Conservation (phyloP, 257 asterid species). For the Nicotiana benthamiana region DNA sequence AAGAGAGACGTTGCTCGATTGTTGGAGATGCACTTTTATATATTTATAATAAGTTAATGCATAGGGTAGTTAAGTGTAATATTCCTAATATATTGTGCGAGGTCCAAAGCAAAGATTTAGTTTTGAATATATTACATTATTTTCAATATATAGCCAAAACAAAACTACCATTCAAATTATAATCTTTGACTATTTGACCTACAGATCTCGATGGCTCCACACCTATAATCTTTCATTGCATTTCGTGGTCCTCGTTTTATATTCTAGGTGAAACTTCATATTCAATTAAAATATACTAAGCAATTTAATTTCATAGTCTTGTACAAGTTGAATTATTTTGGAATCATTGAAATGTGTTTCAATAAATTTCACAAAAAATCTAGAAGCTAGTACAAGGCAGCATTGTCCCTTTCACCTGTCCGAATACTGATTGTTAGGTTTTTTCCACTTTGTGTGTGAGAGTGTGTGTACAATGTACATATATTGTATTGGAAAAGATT, state of each 20-base stretch:
- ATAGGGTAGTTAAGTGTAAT: neutral
- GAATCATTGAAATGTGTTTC: neutral
- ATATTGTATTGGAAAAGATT: no score
- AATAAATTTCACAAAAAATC: no score
- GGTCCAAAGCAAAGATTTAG: conserved; percentile 18
- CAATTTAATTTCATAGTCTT: no score
- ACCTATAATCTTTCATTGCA: no score
- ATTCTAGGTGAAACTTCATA: neutral
- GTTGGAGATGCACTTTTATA: neutral
- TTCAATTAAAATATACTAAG: no score
- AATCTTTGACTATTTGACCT: conserved; percentile 21
- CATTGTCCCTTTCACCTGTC: no score
- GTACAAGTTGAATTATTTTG: neutral
- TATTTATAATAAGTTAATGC: neutral
- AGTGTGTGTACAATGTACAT: no score
- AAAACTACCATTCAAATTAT: conserved; percentile 7
- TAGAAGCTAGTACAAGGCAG: no score
- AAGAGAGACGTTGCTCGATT: neutral
- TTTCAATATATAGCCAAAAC: neutral
- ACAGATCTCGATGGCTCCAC: conserved; percentile 3
- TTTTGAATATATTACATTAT: neutral
- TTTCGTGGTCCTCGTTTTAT: neutral
- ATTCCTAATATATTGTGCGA: neutral
- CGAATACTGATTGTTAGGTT: no score
- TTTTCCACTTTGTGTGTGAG: no score